Conservation (phyloP, 805 yeast genomes). For the Wickerhamomyces sydowiorum region DNA sequence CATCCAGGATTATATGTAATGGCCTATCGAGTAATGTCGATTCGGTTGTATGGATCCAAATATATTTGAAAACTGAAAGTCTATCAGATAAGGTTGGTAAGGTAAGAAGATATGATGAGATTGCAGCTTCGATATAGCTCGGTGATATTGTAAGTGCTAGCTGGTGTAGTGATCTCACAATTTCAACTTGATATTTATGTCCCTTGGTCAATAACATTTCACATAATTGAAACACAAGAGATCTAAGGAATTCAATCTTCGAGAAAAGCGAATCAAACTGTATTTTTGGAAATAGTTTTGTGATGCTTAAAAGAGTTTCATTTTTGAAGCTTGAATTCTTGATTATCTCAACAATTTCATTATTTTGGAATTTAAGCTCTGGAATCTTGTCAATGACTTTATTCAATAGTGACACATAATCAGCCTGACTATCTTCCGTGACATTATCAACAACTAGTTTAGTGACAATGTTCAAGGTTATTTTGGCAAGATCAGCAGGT, state of each 20-base stretch:
- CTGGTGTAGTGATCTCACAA: slow-evolving; percentile 58
- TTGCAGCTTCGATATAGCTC: slow-evolving; percentile 65
- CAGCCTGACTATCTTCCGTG: slow-evolving; percentile 15
- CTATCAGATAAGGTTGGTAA: slow-evolving; percentile 32
- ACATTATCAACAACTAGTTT: slow-evolving; percentile 21
- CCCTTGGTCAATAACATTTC: slow-evolving; percentile 16
- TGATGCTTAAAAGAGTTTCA: slow-evolving; percentile 21
- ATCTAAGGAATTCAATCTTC: slow-evolving; percentile 13
- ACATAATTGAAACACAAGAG: slow-evolving; percentile 16
- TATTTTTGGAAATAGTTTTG: slow-evolving; percentile 24
- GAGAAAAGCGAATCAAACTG: slow-evolving; percentile 21
- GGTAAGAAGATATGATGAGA: slow-evolving; percentile 49
- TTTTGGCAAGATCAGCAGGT: slow-evolving; percentile 37
- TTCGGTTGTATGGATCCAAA: slow-evolving; percentile 76
- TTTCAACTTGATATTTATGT: slow-evolving; percentile 60
- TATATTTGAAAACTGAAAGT: slow-evolving; percentile 49
- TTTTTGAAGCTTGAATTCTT: slow-evolving; percentile 7
- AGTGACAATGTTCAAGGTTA: slow-evolving; percentile 29
- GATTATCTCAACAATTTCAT: slow-evolving; percentile 25
- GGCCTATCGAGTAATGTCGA: slow-evolving; percentile 49
- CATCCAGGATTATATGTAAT: slow-evolving; percentile 62
- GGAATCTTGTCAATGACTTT: slow-evolving; percentile 43
- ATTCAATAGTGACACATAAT: slow-evolving; percentile 30
- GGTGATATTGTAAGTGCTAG: slow-evolving; percentile 49
- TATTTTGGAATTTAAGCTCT: slow-evolving; percentile 28